Evolutionary conservation across 2,329 filamentous ascomycete genomes (phyloP), one percentile per base, ranked within the genome.

Genomic region (Mycosphaerella sp.): DNA sequence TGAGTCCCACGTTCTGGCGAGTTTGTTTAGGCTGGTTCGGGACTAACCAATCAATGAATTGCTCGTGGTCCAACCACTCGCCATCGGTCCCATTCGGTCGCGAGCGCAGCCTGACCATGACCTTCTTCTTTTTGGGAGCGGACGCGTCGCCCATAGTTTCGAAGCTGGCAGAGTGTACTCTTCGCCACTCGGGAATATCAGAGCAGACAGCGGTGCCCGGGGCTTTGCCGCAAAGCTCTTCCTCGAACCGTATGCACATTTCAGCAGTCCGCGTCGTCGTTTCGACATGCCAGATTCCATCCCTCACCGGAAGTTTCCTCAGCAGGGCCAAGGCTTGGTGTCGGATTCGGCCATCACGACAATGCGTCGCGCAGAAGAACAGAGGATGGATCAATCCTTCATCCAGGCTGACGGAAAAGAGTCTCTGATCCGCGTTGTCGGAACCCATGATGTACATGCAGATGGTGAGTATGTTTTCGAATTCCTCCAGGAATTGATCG

Each of bases 141-240:
- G 50, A 34, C 9, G 51, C 50, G 16, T 58, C 37, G 13, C 58
- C 53, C 57, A 58, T 63, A 4, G 58, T 55, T 35, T 64, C 59
- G 30, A 65, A 61, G 1, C 52, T 56, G 9, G 58, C 52, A 10
- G 50, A 54, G 42, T 64, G 60, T 2, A 66, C 51, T 6, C 64
- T 57, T 25, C 59, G 55, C 62, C 62, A 65, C 27, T 66, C 64
- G 16, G 63, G 63, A 12, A 66, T 62, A 28, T 66, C 64, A 28
- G 54, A 50, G 43, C 61, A 63, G 4, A 50, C 30, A 6, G 59
- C 47, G 13, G 55, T 39, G 6, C 49, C 45, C 39, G 49, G 32
- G 9, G 32, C 21, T 36, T 46, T 55, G n/a, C 52, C 57, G 45
- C 56, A 59, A 10, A 44, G 32, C 1, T 40, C 35, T 49, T 66